Evolutionary conservation across 2,329 filamentous ascomycete genomes (phyloP).

Genomic region (Nemania sp.): DNA sequence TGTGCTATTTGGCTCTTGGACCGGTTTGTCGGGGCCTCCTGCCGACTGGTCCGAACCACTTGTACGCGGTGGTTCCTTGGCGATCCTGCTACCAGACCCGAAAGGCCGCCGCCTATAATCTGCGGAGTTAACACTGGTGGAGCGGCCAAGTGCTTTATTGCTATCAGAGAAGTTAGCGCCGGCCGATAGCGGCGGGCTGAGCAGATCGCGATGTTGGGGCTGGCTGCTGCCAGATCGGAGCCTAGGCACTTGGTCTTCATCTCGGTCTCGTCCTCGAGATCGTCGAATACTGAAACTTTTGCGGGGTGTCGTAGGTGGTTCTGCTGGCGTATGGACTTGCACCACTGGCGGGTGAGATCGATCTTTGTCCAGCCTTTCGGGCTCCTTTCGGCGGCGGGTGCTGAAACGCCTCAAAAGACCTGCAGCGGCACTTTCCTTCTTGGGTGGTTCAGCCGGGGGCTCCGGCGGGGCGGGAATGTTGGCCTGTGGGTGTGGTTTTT

Average conservation of each 20-base stretch:
- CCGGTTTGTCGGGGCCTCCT: conserved; percentile 56
- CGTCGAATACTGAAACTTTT: conserved; percentile 87
- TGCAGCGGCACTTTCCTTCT: conserved; percentile 85
- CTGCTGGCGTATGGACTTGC: conserved; percentile 77
- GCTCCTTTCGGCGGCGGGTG: conserved; percentile 76
- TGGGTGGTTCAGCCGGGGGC: conserved; percentile 63
- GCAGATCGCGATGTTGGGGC: conserved; percentile 75
- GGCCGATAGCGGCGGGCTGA: conserved; percentile 70
- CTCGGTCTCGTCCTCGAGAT: conserved; percentile 54
- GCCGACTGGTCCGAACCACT: conserved; percentile 80
- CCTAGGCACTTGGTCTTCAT: conserved; percentile 52
- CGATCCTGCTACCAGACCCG: conserved; percentile 47
- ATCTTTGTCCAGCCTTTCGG: conserved; percentile 63
- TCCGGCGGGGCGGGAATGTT: conserved; percentile 54
- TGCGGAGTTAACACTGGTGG: conserved; percentile 88
- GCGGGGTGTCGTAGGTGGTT: conserved; percentile 65
- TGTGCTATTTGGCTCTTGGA: conserved; percentile 55
- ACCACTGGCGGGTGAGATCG: conserved; percentile 72
- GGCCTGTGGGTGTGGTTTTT: conserved; percentile 62
- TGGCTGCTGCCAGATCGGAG: conserved; percentile 63
- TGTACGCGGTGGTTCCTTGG: conserved; percentile 70
- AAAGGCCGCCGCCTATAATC: conserved; percentile 71
- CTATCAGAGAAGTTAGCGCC: conserved; percentile 59
- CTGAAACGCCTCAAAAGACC: conserved; percentile 88
- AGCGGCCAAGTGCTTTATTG: conserved; percentile 76